Conservation (phyloP, 73 alveolate genomes). For the Effrenium voratum region DNA sequence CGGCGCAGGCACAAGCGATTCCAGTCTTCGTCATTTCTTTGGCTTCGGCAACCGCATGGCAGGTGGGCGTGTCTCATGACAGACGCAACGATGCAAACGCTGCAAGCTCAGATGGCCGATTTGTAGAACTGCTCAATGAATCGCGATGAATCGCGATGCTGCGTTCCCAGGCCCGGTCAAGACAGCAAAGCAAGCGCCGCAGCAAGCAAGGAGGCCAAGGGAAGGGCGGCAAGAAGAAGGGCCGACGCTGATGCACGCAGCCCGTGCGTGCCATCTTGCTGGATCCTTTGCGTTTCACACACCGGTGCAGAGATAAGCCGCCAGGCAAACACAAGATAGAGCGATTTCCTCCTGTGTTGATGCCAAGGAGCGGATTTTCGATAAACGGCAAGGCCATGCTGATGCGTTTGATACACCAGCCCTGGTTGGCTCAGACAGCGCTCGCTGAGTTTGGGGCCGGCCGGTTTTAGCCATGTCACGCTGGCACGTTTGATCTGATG, state of each 20-base stretch:
- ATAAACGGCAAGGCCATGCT: no score
- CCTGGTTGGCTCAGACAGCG: no score
- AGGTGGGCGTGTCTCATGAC: constrained; percentile 77
- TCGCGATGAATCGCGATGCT: not conserved
- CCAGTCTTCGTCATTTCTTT: not conserved
- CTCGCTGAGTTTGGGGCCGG: no score
- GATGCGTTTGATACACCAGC: no score
- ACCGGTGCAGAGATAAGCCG: no score
- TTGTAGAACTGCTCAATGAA: not conserved
- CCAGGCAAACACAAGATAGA: no score
- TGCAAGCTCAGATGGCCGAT: not conserved
- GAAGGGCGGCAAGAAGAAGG: constrained; percentile 72
- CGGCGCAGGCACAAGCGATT: not conserved
- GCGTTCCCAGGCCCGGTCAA: not conserved
- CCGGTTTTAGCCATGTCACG: no score
- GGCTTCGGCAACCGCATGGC: not conserved
- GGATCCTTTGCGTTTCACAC: no score
- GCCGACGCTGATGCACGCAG: constrained; percentile 24
- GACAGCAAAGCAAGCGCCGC: constrained; percentile 70
- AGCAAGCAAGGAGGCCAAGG: constrained; percentile 72
- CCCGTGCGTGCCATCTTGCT: no score
- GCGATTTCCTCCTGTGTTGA: no score
- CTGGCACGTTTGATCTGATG: no score
- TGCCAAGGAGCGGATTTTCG: no score
- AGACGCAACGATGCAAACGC: constrained; percentile 45